Evolutionary conservation across 805 yeast genomes (phyloP).

Genomic region (Barnettozyma siamensis): DNA sequence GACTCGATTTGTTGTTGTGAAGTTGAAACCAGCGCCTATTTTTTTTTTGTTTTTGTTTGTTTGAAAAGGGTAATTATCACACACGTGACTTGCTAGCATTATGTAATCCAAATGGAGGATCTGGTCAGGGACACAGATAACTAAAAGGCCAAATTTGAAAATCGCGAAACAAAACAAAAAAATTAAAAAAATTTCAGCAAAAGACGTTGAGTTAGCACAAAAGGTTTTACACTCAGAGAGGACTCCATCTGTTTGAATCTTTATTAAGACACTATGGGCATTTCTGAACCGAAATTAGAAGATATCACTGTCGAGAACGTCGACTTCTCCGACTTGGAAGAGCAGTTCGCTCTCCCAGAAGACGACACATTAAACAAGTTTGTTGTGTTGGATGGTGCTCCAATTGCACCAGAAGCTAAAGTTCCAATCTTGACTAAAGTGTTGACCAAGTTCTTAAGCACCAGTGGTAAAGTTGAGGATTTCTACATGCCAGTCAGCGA

Average conservation of each 20-base stretch:
- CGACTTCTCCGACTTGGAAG: constrained; percentile 83
- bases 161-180: constrained; percentile 5
- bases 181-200: constrained; percentile 1
- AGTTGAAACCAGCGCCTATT: background rate
- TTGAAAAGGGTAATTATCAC: background rate
- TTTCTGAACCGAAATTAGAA: constrained; percentile 34
- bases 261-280: constrained; percentile 8
- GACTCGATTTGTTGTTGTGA: no score
- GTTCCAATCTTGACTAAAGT: constrained; percentile 81
- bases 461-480: constrained; percentile 73
- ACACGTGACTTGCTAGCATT: background rate
- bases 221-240: background rate
- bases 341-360: constrained; percentile 57
- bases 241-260: background rate
- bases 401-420: constrained; percentile 88
- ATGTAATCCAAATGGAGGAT: no score
- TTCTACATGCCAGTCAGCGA: constrained; percentile 76
- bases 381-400: constrained; percentile 91
- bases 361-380: constrained; percentile 65
- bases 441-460: constrained; percentile 68
- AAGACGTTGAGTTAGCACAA: no score
- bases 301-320: constrained; percentile 56
- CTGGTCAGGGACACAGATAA: background rate
- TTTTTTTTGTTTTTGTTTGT: constrained; percentile 1
- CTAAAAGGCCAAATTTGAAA: background rate